These are phyloP conservation scores for Saccharomyces uvarum DNA, from an alignment of 1,139 yeast species.

Conservation along the genomic window DNA sequence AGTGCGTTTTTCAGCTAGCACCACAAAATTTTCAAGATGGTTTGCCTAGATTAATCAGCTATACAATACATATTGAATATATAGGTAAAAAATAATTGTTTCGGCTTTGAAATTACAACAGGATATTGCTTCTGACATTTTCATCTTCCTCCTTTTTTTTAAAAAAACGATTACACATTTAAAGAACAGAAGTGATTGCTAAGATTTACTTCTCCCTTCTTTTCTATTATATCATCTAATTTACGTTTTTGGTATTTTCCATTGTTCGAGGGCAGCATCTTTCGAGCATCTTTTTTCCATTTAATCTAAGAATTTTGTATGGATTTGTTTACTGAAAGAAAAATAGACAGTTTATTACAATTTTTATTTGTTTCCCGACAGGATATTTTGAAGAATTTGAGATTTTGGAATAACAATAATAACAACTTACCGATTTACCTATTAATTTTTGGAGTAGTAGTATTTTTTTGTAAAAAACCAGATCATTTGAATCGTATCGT, in stretches of 20 bases:
- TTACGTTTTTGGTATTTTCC: background rate
- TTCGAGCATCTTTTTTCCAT: background rate
- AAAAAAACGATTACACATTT: background rate
- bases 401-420: background rate
- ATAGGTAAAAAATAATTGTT: background rate
- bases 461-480: background rate
- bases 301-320: background rate
- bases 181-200: background rate
- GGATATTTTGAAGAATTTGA: background rate
- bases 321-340: background rate
- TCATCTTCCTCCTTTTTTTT: background rate
- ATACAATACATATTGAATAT: background rate
- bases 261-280: background rate
- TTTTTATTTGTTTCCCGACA: background rate
- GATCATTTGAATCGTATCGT: background rate
- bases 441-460: background rate
- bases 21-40: slow-evolving; percentile 1
- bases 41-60: background rate
- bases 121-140: background rate
- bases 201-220: background rate
- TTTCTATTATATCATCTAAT: background rate
- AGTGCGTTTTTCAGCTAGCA: background rate
- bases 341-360: background rate
- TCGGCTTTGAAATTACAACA: background rate
- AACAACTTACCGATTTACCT: background rate